Percentiles rank a stretch among this genome's conserved stretches.
Conservation (phyloP, 2,329 filamentous ascomycete genomes). For the Thielaviopsis populi region DNA sequence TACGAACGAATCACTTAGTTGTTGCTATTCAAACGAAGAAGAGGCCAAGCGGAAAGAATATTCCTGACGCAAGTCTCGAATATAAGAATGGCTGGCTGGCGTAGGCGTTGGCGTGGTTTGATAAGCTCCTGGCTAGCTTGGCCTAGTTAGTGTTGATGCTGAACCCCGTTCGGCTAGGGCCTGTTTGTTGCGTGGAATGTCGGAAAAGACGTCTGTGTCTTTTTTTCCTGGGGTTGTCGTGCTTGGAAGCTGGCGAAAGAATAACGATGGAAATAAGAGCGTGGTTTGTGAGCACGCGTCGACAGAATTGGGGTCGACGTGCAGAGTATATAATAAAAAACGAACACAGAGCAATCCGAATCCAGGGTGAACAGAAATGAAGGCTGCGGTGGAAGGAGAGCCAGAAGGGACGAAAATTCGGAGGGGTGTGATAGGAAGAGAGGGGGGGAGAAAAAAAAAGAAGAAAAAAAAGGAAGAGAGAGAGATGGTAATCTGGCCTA, state of each 20-base stretch:
- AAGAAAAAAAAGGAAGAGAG: neutral
- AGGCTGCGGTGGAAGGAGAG: neutral
- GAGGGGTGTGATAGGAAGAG: neutral
- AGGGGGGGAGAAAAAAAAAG: neutral
- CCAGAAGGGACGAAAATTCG: neutral
- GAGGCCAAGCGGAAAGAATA: neutral
- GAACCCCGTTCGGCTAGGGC: neutral
- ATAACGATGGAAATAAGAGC: neutral
- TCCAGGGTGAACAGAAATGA: neutral
- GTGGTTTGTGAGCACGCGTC: neutral
- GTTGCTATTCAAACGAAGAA: neutral
- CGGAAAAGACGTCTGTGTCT: constrained; percentile 1
- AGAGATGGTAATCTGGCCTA: neutral
- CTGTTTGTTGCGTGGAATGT: constrained; percentile 2
- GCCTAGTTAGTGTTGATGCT: neutral
- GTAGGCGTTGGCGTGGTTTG: neutral
- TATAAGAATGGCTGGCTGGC: neutral
- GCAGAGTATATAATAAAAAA: neutral
- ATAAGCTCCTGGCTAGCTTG: neutral
- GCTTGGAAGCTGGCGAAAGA: neutral
- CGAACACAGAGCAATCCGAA: neutral
- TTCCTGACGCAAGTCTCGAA: neutral
- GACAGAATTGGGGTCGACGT: neutral
- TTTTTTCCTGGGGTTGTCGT: neutral
- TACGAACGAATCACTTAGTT: neutral